Conservation (phyloP, 1,284 basidiomycete species). For the Coniophora puteana region DNA sequence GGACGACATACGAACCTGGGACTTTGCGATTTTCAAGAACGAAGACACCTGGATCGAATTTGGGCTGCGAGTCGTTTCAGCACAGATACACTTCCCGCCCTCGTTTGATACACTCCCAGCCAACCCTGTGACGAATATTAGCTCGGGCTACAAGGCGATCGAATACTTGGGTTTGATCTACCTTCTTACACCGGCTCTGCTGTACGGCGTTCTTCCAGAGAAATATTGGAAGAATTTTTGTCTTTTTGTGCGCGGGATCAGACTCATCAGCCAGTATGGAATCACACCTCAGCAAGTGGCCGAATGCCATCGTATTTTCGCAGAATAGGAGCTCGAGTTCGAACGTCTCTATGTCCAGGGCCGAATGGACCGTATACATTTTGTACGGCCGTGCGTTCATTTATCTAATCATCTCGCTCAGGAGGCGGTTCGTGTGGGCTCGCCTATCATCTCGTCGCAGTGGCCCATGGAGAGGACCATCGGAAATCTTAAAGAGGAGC, state of each 20-base stretch:
- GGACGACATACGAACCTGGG: slow-evolving; percentile 25
- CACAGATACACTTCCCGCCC: slow-evolving; percentile 26
- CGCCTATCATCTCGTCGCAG: neutral
- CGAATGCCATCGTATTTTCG: no score
- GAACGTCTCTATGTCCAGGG: neutral
- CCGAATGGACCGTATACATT: neutral
- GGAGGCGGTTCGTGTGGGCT: neutral
- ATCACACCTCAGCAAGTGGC: slow-evolving; percentile 1
- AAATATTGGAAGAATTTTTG: slow-evolving; percentile 17
- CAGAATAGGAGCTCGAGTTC: no score
- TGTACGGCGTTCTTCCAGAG: slow-evolving; percentile 21
- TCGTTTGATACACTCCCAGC: slow-evolving; percentile 30
- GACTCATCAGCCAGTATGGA: slow-evolving; percentile 5
- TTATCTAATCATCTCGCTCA: neutral
- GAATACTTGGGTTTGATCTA: slow-evolving; percentile 30
- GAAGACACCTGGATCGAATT: slow-evolving; percentile 25
- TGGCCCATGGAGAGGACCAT: neutral
- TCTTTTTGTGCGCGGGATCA: slow-evolving; percentile 3
- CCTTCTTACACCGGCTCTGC: slow-evolving; percentile 25
- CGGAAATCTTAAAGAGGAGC: neutral
- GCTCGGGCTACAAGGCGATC: slow-evolving; percentile 32
- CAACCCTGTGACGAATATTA: slow-evolving; percentile 32
- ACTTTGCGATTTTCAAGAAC: slow-evolving; percentile 25
- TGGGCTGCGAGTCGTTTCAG: slow-evolving; percentile 23
- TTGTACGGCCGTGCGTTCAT: neutral